Evolutionary conservation across 2,329 filamentous ascomycete genomes (phyloP), one percentile per base, ranked within the genome.

Genomic region (Rhynchosporium secalis): DNA sequence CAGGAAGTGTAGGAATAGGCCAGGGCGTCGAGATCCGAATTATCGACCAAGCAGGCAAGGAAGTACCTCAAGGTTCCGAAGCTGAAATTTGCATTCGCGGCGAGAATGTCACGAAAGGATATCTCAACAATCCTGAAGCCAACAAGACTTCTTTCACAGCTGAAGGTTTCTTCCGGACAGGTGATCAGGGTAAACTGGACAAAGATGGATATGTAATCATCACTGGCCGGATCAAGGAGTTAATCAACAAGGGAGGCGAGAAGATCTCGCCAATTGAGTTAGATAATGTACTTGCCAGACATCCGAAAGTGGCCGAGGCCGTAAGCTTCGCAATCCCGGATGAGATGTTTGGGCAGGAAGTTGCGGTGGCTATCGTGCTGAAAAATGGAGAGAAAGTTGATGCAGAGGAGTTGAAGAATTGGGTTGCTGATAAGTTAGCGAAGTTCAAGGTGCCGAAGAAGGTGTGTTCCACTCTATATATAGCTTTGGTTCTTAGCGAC

Each of bases 181-280:
- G 92, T 5, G 92, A 96, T 73, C 91, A 96, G 76, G 92, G 92
- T 56, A 90, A 89, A 77, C 82, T 86, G 73, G 91, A 96, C 71
- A 78, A 85, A 62, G 90, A 95, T 69, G 90, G 91, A 63, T 96
- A 95, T 73, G 79, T 96, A 10, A 82, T 90, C 72, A 94, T 96
- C 76, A 96, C 92, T 0, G 92, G 92, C n/a, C 83, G 92, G 58
- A 96, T 96, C 78, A 96, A 96, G 81, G 92, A 96, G 77, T 81
- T 96, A 58, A 96, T 96, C 80, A 92, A 92, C 78, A 93, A 94
- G 77, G 91, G 89, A 60, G 91, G 91, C 63, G 91, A 96, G 79
- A 95, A 95, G 79, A 95, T 96, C 73, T 90, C 86, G 68, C 91
- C 92, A 1, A 93, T 95, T 60, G 91, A 96, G 77, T 81, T 96